Percentiles rank a stretch among this genome's conserved stretches.
These are phyloP conservation scores for Saururus chinensis DNA, from an alignment of 164 flowering plant species.

Conservation along the genomic window DNA sequence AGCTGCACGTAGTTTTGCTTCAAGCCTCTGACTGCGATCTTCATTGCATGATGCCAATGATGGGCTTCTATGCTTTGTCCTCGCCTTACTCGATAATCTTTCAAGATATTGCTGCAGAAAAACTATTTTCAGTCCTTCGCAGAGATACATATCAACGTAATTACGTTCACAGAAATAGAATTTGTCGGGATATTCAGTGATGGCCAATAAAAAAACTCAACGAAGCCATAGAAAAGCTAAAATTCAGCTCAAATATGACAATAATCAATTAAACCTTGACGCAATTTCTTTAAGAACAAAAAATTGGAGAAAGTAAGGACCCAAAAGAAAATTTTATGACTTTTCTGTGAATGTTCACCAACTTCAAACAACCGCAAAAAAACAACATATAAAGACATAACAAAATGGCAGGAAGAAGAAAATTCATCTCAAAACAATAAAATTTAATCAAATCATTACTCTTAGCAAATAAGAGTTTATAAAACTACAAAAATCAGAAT, in stretches of 20 bases:
- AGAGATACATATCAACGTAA: too few species aligned
- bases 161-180: too few species aligned
- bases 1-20: conserved; percentile 89
- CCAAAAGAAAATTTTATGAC: too few species aligned
- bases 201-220: too few species aligned
- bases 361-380: too few species aligned
- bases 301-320: too few species aligned
- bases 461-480: too few species aligned
- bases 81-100: conserved; percentile 68
- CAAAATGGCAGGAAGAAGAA: neutral
- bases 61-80: conserved; percentile 70
- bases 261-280: neutral
- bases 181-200: too few species aligned
- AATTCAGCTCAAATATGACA: neutral
- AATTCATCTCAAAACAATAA: neutral
- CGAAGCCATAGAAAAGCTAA: neutral
- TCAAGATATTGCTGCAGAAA: conserved; percentile 75
- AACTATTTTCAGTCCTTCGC: neutral
- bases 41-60: conserved; percentile 51
- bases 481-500: neutral
- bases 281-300: neutral
- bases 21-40: conserved; percentile 77
- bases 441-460: neutral
- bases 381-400: too few species aligned
- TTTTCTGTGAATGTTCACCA: too few species aligned